Base-by-base conservation (phyloP, 345 rosid genomes). In the Aethionema arabicum region DNA sequence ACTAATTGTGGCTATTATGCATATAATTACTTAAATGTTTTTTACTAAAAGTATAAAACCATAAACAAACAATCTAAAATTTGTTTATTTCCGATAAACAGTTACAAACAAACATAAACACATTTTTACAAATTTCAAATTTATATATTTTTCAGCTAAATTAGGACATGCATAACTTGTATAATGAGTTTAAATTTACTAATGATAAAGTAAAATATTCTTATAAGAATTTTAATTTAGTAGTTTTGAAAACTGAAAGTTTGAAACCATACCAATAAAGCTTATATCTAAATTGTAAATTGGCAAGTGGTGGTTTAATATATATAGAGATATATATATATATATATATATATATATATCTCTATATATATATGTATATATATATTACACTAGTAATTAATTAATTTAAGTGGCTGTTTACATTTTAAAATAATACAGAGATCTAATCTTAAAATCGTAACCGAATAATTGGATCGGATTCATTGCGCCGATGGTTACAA, bases 391-490 rank as follows among this genome's bases (percentile, higher is more conserved):
- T 21, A 21, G n/a, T 21, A 21, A n/a, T n/a, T 21, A 21, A 21
- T 21, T 21, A 21, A 37, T 37, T 37, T 0, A 37, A 37, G 2
- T 37, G 7, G 40, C 40, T 1, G 40, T 21, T 21, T 21, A 37
- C 1, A 6, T 37, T 6, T 37, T 6, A 10, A 37, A 6, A 37
- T 6, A 37, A 6, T 6, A 37, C 2, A 2, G 65, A 52, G 63
- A 70, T 70, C 60, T 63, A 57, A 50, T 63, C 59, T 57, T 32
- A 57, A 55, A 52, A 44, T 31, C 41, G 6, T 37, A 44, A 42
- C 36, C 55, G 60, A 58, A 64, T 43, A 50, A 63, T 11, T 36
- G 65, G 69, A 70, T 63, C 48, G 36, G 69, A 56, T 70, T 56
- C 69, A 4, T 61, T 41, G 53, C 63, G 41, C 39, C 29, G 52